These are phyloP conservation scores for Phytopythium sindhum DNA, from an alignment of 352 stramenopile genomes.

Conservation along the genomic window DNA sequence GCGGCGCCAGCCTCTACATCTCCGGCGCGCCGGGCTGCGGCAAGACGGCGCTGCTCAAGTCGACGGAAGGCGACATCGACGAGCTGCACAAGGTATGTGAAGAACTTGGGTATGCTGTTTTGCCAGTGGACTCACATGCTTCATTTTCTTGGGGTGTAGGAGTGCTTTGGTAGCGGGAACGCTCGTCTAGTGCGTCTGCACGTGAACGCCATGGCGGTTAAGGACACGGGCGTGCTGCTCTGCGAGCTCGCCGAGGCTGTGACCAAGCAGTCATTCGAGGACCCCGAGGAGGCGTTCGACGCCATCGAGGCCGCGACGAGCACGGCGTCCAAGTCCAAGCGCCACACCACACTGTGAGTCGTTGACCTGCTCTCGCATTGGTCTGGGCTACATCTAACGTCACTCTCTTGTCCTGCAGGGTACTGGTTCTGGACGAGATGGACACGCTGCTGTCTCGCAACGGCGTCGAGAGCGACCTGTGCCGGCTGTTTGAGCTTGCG, in stretches of 20 bases:
- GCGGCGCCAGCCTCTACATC: constrained; percentile 71
- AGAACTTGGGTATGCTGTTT: background rate
- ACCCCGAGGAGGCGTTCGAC: constrained; percentile 55
- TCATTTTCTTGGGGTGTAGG: constrained; percentile 11
- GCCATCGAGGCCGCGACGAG: constrained; percentile 55
- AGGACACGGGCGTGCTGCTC: constrained; percentile 43
- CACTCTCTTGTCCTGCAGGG: constrained; percentile 17
- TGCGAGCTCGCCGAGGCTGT: constrained; percentile 53
- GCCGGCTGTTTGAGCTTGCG: constrained; percentile 72
- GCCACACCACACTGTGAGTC: constrained; percentile 53
- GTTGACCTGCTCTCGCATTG: background rate
- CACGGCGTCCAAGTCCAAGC: constrained; percentile 12
- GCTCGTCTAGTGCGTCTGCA: constrained; percentile 41
- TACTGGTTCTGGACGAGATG: constrained; percentile 83
- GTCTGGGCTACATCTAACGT: background rate
- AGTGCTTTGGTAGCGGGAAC: constrained; percentile 28
- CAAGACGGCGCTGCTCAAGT: constrained; percentile 71
- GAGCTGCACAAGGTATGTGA: constrained; percentile 42
- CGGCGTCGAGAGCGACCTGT: constrained; percentile 65
- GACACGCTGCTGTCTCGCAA: constrained; percentile 68
- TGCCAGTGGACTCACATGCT: background rate
- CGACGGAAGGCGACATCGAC: constrained; percentile 43
- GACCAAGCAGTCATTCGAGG: constrained; percentile 39
- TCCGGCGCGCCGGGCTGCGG: constrained; percentile 74
- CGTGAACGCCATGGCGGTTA: constrained; percentile 74